Evolutionary conservation across 1,284 basidiomycete species (phyloP).

Genomic region (Heterobasidion occidentale): DNA sequence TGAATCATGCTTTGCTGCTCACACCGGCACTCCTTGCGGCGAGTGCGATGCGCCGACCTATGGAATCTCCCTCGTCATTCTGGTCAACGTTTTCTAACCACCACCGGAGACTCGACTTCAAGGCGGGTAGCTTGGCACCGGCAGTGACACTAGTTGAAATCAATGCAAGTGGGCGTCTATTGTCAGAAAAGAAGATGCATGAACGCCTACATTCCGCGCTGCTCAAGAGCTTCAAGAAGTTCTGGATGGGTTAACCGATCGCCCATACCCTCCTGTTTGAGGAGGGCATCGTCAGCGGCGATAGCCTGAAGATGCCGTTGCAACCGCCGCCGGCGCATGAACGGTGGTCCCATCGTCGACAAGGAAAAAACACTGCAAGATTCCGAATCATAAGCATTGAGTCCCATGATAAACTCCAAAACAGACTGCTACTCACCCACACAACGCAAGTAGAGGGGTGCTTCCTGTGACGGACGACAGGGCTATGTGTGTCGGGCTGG

Average conservation of each 20-base stretch:
- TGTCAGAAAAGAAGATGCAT: constrained; percentile 1
- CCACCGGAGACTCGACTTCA: constrained; percentile 40
- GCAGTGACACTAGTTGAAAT: constrained; percentile 30
- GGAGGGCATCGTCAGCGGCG: constrained; percentile 49
- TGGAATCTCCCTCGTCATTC: constrained; percentile 23
- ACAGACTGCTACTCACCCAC: constrained; percentile 18
- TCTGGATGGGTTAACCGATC: constrained; percentile 40
- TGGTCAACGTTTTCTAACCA: constrained; percentile 44
- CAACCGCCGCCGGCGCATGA: constrained; percentile 46
- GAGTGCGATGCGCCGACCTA: constrained; percentile 34
- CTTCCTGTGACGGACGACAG: constrained; percentile 9
- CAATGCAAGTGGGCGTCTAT: constrained; percentile 2
- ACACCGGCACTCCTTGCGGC: constrained; percentile 20
- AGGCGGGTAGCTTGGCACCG: constrained; percentile 30
- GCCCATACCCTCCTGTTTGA: constrained; percentile 42
- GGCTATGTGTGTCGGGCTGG: constrained; percentile 11
- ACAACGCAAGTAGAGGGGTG: constrained; percentile 17
- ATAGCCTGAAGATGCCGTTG: constrained; percentile 46
- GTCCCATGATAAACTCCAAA: constrained; percentile 4
- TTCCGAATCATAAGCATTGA: neutral
- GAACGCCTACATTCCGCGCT: constrained; percentile 63
- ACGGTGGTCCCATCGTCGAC: constrained; percentile 47
- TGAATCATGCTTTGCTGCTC: neutral
- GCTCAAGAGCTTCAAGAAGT: constrained; percentile 54
- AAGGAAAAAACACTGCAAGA: constrained; percentile 45